Base-by-base conservation (phyloP, 306 rosid genomes). In the Vicia faba region DNA sequence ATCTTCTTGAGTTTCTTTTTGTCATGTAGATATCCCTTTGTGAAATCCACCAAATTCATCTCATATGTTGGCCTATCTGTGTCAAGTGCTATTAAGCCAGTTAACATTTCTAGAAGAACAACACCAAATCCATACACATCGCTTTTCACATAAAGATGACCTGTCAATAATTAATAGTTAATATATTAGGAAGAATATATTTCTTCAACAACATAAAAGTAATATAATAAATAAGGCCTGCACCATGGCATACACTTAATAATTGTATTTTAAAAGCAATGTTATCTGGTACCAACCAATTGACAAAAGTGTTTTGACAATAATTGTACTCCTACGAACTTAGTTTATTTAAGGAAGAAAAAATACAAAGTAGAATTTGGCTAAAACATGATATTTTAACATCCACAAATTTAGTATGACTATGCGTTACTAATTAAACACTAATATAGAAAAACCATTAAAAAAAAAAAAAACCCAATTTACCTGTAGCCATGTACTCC, bases 121-220 rank as follows among this genome's bases (percentile, higher is more conserved):
- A 95, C 95, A 1, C 97, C 96, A 12, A 95, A 95, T 14, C 99
- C 99, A 4, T 79, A 90, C 18, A 95, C 99, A 14, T 95, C 99
- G 5, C 99, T 95, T 33, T 75, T 95, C 45, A 90, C 72, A 18
- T 95, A 88, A 2, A 95, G 74, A 77, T 90, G 97, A 0, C 97
- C 99, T 93, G 83, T 73, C 18, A 19, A 49, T 49, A 18, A 18
- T 3, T 16, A 3, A 44, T 43, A 48, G 2, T 15, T 6, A 18
- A 49, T 18, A 8, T 54, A 54, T 20, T 20, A 25, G 4, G 25
- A 44, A 8, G 18, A n/a, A 1, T n/a, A 6, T 51, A 11, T 51
- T 45, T 70, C 48, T 58, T 8, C 75, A 13, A 8, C 46, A 55
- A 49, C 26, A 18, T 5, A 18, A 48, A 55, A 26, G 10, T 26